Percentiles rank a stretch among this genome's conserved stretches.
phyloP scores from a whole-genome alignment of 208 protist species.

The Acanthamoeba sp. region DNA sequence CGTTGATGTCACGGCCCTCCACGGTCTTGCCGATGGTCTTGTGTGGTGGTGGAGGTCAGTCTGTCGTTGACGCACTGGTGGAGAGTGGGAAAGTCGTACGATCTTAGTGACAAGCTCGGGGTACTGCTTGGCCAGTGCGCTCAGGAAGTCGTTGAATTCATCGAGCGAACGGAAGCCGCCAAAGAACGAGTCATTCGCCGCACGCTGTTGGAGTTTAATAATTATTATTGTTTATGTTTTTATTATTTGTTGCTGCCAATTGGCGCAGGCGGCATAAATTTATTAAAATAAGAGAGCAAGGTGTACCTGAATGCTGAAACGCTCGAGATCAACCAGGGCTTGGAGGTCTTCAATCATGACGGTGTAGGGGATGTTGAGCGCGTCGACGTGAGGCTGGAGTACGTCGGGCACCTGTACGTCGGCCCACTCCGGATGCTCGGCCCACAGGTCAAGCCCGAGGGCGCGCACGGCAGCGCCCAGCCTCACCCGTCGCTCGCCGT shows the following conservation, averaged over 20 bases:
- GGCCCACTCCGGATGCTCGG: conserved; percentile 18
- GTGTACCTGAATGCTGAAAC: background rate
- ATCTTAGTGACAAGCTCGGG: conserved; percentile 12
- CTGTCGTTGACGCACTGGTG: too few relatives aligned
- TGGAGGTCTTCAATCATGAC: conserved; percentile 4
- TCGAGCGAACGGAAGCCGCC: conserved; percentile 40
- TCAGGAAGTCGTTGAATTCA: conserved; percentile 56
- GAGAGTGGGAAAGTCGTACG: background rate
- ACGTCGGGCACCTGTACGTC: background rate
- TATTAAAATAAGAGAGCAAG: background rate
- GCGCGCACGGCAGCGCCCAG: background rate
- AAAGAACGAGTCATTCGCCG: conserved; percentile 38
- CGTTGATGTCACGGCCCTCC: conserved; percentile 53
- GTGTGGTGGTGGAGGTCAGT: background rate
- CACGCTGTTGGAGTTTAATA: too few relatives aligned
- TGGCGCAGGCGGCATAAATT: background rate
- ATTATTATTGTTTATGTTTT: too few relatives aligned
- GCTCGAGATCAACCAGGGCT: background rate
- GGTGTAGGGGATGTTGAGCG: background rate
- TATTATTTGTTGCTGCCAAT: too few relatives aligned
- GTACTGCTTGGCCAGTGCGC: conserved; percentile 51
- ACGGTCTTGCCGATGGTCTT: conserved; percentile 6
- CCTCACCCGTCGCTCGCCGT: background rate
- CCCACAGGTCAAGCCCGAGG: conserved; percentile 36
- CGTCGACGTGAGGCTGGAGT: background rate